phyloP scores from a whole-genome alignment of 129 eudicot species.

The Glebionis coronaria region DNA sequence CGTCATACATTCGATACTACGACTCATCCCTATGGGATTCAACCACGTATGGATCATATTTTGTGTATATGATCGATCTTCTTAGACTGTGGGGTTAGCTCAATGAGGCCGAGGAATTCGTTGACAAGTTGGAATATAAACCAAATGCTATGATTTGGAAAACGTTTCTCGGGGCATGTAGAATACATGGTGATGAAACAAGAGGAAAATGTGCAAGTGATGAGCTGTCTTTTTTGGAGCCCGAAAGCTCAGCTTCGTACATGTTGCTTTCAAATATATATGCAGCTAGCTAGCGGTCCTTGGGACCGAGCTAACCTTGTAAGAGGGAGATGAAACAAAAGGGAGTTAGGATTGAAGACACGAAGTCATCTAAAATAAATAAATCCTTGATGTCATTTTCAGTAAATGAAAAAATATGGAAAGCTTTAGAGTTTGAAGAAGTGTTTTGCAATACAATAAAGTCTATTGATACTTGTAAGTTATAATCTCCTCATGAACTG shows the following conservation, averaged over 20 bases:
- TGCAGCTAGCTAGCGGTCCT: constrained; percentile 76
- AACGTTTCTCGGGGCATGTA: constrained; percentile 82
- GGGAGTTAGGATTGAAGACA: too few species aligned
- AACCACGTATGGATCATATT: constrained; percentile 73
- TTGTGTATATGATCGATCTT: constrained; percentile 96
- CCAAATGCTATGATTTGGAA: constrained; percentile 84
- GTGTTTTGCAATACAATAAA: too few species aligned
- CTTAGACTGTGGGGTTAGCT: constrained; percentile 88
- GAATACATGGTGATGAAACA: constrained; percentile 72
- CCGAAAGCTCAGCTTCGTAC: constrained; percentile 72
- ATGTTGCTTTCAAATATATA: constrained; percentile 83
- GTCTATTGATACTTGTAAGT: too few species aligned
- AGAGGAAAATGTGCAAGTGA: constrained; percentile 80
- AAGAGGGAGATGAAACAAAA: constrained; percentile 69
- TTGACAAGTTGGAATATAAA: constrained; percentile 44
- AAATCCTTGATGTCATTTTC: too few species aligned
- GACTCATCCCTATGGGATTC: constrained; percentile 43
- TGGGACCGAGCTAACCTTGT: constrained; percentile 72
- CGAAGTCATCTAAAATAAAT: too few species aligned
- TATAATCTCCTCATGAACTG: too few species aligned
- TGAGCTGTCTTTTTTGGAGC: constrained; percentile 65
- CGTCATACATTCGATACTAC: constrained; percentile 52
- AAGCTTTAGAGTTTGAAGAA: too few species aligned
- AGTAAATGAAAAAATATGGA: too few species aligned
- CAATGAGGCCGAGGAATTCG: constrained; percentile 68